These are phyloP conservation scores for Drosera capensis DNA, from an alignment of 148 eudicot species.

Conservation along the genomic window DNA sequence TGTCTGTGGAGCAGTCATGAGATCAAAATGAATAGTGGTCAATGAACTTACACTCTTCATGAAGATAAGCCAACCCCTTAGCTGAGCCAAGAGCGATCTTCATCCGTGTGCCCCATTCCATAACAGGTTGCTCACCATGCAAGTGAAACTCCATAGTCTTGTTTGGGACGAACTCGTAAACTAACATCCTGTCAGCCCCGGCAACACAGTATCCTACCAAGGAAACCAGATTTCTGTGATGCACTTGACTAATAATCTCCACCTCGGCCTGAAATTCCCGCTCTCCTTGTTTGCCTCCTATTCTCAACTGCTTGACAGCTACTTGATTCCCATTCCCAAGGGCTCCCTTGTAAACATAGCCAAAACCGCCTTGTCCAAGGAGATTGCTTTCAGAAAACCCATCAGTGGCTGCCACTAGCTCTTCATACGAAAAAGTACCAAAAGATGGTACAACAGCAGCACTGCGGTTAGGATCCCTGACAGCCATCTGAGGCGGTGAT, in stretches of 20 bases:
- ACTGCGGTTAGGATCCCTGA: conserved; percentile 2
- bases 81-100: conserved; percentile 40
- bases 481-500: not conserved
- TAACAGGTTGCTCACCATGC: conserved; percentile 30
- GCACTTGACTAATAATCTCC: conserved; percentile 43
- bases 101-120: conserved; percentile 35
- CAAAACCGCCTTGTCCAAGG: conserved; percentile 42
- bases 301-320: conserved; percentile 38
- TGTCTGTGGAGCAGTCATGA: too few species aligned
- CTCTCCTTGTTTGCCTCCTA: conserved; percentile 41
- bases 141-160: conserved; percentile 36
- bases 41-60: conserved; percentile 34
- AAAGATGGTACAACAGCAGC: conserved; percentile 3
- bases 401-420: conserved; percentile 22
- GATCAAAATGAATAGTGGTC: not conserved
- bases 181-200: conserved; percentile 30
- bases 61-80: conserved; percentile 44
- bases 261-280: conserved; percentile 40
- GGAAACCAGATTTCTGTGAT: conserved; percentile 45
- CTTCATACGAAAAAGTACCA: conserved; percentile 27
- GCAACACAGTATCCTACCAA: conserved; percentile 42
- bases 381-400: conserved; percentile 29
- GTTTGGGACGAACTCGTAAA: conserved; percentile 40
- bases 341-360: conserved; percentile 35
- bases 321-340: conserved; percentile 32